Base-by-base conservation (phyloP, 805 yeast species). In the Candida awuae region DNA sequence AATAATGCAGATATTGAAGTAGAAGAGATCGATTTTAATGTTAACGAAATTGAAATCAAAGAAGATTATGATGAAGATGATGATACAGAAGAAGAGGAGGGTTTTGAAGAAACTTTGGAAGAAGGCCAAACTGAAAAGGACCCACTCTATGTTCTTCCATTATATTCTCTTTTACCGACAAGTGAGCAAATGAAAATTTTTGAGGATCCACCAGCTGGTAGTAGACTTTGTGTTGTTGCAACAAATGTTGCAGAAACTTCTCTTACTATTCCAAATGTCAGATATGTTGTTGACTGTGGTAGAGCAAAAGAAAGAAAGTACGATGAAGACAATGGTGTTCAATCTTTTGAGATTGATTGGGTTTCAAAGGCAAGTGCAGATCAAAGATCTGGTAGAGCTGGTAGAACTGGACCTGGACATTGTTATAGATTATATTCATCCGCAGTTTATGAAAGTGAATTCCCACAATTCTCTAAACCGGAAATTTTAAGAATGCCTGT, bases 181-280 rank as follows among this genome's bases (percentile, higher is more conserved):
- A 75, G 74, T 34, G 95, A 92, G 53, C 99, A 92, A 63, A 79
- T 92, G 87, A 84, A 79, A 55, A 94, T 92, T 2, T 92, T 92
- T 55, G 74, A 84, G 41, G 66, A 68, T 0, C 94, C 96, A 2
- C 98, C 98, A 3, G 63, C 66, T 19, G 95, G 94, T 4, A 72
- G 87, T 29, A 70, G 99, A 52, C 59, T 92, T 8, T 87, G 97
- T 66, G 82, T 92, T 29, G 85, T 92, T 23, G 95, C 99, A 5
- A 92, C 99, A 2, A 92, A 92, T 55, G 94, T 92, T 41, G 99
- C 99, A 0, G 99, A 92, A 59, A 92, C 99, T 0, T 87, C 97
- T 1, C 70, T 92, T 56, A 92, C 99, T 0, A 92, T 92, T 50
- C 98, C 98, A 0, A 94, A 94, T 8, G 84, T 94, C 28, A 68